phyloP scores from a whole-genome alignment of 2,329 filamentous ascomycete genomes.

The Phyllosticta citrichinensis region DNA sequence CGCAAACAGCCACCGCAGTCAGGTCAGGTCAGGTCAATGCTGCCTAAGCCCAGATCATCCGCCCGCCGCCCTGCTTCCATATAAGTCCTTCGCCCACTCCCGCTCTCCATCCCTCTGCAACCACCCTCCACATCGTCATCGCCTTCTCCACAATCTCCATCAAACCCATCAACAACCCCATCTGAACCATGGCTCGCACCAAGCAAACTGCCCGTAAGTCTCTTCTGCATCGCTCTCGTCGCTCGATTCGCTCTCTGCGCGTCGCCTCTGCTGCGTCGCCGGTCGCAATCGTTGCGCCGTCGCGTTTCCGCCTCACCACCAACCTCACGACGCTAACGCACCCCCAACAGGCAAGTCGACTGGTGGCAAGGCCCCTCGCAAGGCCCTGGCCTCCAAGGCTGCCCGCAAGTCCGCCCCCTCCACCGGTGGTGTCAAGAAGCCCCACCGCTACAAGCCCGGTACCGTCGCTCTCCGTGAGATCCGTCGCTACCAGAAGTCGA shows the following conservation, averaged over 20 bases:
- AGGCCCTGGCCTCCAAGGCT: conserved; percentile 99
- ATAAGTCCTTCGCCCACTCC: conserved; percentile 28
- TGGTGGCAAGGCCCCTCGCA: conserved; percentile 66
- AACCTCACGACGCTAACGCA: conserved; percentile 21
- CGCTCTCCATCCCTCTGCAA: conserved; percentile 26
- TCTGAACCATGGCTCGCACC: conserved; percentile 40
- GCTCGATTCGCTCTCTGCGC: conserved; percentile 10
- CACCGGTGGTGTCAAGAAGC: conserved; percentile 62
- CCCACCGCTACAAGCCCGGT: conserved; percentile 51
- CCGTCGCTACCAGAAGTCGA: conserved; percentile 77
- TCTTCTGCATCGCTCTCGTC: conserved; percentile 10
- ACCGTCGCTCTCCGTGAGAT: conserved; percentile 89
- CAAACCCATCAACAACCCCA: conserved; percentile 14
- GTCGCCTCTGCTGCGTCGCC: conserved; percentile 15
- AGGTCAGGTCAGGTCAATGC: conserved; percentile 7
- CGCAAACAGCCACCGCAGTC: not conserved
- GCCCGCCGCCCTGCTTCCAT: conserved; percentile 20
- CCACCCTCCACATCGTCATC: conserved; percentile 13
- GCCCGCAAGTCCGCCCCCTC: conserved; percentile 97
- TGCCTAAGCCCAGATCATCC: conserved; percentile 23
- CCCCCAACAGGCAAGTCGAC: conserved; percentile 55
- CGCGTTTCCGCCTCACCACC: conserved; percentile 11
- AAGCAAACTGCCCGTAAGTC: conserved; percentile 48
- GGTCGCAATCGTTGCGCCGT: conserved; percentile 12
- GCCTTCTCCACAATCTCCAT: conserved; percentile 16